phyloP scores from a whole-genome alignment of 352 stramenopile genomes.

The Phytophthora brassicae region DNA sequence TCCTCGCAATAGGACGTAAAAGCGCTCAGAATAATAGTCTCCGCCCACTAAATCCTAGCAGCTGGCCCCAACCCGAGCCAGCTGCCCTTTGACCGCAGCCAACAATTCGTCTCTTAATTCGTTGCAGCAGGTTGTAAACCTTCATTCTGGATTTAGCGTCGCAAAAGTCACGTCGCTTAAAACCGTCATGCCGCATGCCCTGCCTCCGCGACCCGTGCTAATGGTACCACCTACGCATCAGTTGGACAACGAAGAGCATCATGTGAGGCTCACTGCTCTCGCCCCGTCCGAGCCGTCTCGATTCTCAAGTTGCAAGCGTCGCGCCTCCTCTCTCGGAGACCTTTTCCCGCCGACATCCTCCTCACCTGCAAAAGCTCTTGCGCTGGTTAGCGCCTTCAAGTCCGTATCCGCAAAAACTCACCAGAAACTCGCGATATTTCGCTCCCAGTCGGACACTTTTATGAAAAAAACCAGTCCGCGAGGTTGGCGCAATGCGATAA shows the following conservation, averaged over 20 bases:
- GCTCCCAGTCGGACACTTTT: constrained; percentile 45
- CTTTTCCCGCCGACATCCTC: constrained; percentile 31
- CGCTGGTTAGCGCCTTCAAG: constrained; percentile 37
- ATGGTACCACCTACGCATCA: constrained; percentile 6
- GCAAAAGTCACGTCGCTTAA: background rate
- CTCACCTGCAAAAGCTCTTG: constrained; percentile 40
- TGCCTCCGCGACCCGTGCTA: constrained; percentile 7
- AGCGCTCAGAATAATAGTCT: too few relatives aligned
- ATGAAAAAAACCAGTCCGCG: constrained; percentile 29
- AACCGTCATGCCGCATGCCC: background rate
- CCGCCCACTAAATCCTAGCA: constrained; percentile 25
- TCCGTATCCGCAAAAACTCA: constrained; percentile 41
- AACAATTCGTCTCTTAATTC: constrained; percentile 2
- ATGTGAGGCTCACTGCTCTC: constrained; percentile 19
- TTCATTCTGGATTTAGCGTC: constrained; percentile 16
- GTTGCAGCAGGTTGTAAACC: background rate
- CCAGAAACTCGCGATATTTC: constrained; percentile 42
- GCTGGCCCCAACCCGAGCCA: constrained; percentile 9
- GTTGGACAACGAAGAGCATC: constrained; percentile 9
- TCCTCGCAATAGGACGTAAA: constrained; percentile 1
- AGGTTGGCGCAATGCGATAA: constrained; percentile 26
- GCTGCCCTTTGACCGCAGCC: constrained; percentile 13
- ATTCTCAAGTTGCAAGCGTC: constrained; percentile 44
- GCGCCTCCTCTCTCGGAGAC: constrained; percentile 55
- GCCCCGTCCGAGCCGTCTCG: constrained; percentile 8